Percentiles rank a stretch among this genome's conserved stretches.
Evolutionary conservation across 2,329 filamentous ascomycete species (phyloP).

Genomic region (Elsinoe perseae): DNA sequence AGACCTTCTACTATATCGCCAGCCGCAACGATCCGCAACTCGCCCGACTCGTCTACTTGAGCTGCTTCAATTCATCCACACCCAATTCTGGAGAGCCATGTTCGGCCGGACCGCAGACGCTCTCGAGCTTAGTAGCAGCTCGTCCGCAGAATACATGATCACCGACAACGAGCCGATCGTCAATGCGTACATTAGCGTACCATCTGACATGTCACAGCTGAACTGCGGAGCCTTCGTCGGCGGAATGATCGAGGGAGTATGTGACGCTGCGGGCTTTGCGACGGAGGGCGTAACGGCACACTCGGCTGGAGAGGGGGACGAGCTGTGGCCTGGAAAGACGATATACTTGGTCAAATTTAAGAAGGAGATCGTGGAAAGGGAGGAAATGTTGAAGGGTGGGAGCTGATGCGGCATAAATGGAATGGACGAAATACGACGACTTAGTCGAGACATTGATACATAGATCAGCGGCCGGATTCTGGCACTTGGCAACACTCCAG

Average conservation of each 20-base stretch:
- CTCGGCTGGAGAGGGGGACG: constrained; percentile 42
- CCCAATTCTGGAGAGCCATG: constrained; percentile 82
- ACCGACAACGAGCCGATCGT: constrained; percentile 96
- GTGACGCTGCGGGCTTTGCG: constrained; percentile 66
- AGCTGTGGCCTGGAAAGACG: constrained; percentile 90
- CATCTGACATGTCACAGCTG: constrained; percentile 89
- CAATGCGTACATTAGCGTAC: constrained; percentile 87
- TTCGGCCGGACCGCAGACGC: constrained; percentile 87
- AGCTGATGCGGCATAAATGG: not conserved
- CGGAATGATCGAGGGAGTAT: constrained; percentile 89
- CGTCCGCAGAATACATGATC: constrained; percentile 97
- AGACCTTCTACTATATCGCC: constrained; percentile 84
- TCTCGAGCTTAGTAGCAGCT: constrained; percentile 78
- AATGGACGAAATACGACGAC: too few relatives aligned
- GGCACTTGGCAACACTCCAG: too few relatives aligned
- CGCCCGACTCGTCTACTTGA: constrained; percentile 82
- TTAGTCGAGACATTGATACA: too few relatives aligned
- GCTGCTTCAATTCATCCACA: constrained; percentile 91
- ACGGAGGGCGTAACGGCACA: constrained; percentile 38
- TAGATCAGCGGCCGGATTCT: too few relatives aligned
- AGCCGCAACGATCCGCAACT: constrained; percentile 56
- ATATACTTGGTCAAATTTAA: constrained; percentile 93
- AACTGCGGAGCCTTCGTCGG: constrained; percentile 96
- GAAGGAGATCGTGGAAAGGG: constrained; percentile 82
- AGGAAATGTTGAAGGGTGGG: constrained; percentile 46